Percentiles rank a stretch among this genome's conserved stretches.
Evolutionary conservation across 306 rosid genomes (phyloP).

Genomic region (Astragalus membranaceus): DNA sequence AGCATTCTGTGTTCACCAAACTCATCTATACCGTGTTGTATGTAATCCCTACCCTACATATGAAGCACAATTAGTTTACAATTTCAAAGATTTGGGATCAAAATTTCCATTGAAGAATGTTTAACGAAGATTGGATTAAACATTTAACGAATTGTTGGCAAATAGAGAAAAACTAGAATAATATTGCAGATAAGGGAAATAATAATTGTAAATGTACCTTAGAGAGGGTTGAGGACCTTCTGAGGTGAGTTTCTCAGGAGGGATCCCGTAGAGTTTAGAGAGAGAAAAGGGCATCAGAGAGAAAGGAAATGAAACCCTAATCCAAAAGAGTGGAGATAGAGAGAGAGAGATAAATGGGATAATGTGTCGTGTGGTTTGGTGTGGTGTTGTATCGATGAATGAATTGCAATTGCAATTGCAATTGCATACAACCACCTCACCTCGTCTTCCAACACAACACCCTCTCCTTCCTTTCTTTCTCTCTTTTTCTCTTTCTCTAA

Average conservation of each 20-base stretch:
- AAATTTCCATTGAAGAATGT: background rate
- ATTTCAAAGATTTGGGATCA: background rate
- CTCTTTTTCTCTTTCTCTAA: background rate
- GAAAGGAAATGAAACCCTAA: background rate
- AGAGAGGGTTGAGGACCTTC: background rate
- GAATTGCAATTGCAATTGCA: background rate
- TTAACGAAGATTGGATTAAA: background rate
- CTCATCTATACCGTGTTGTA: background rate
- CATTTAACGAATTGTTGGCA: background rate
- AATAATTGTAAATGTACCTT: background rate
- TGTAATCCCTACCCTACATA: background rate
- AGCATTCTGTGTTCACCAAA: background rate
- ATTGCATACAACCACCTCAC: background rate
- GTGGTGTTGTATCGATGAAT: background rate
- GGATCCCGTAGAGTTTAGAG: constrained; percentile 16
- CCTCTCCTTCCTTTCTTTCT: background rate
- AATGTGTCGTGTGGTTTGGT: constrained; percentile 6
- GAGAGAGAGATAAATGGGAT: background rate
- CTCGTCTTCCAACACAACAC: background rate
- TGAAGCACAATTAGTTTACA: background rate
- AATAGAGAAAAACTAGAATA: background rate
- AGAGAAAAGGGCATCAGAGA: constrained; percentile 17
- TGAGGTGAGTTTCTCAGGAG: constrained; percentile 22
- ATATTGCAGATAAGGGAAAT: background rate
- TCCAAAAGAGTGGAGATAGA: background rate